A percentile compares a stretch with the other conserved stretches of the same genome.
Conservation (phyloP, 2,329 filamentous ascomycete species). For the Xylariaceae sp. region DNA sequence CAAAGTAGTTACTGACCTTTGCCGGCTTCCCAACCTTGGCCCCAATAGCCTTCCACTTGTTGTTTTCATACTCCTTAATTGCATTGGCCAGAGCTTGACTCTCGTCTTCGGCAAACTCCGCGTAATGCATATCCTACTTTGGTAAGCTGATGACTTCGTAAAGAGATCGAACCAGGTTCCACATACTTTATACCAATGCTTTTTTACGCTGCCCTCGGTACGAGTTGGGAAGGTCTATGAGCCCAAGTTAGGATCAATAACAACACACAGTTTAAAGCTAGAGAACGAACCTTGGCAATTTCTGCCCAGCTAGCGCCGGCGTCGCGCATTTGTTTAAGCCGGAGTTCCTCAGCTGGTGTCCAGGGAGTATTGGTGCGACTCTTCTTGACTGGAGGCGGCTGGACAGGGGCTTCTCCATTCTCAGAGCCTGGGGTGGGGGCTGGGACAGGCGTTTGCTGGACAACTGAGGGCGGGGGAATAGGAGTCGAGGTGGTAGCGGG, state of each 20-base stretch:
- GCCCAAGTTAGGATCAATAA: constrained; percentile 8
- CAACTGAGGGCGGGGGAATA: constrained; percentile 30
- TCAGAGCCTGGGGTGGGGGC: constrained; percentile 29
- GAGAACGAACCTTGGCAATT: constrained; percentile 77
- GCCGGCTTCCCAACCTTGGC: constrained; percentile 96
- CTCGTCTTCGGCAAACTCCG: constrained; percentile 95
- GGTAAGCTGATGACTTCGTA: constrained; percentile 2
- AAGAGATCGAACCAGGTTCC: not conserved
- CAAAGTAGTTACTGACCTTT: constrained; percentile 55
- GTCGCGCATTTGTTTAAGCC: constrained; percentile 91
- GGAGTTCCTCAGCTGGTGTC: constrained; percentile 89
- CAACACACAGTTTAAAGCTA: not conserved
- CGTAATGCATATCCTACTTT: constrained; percentile 92
- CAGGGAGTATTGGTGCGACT: constrained; percentile 97
- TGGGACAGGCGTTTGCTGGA: constrained; percentile 30
- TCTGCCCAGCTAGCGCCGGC: constrained; percentile 93
- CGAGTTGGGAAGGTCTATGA: constrained; percentile 78
- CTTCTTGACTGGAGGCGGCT: constrained; percentile 70
- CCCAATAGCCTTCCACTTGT: constrained; percentile 97
- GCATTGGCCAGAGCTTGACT: constrained; percentile 78
- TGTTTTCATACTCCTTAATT: constrained; percentile 97
- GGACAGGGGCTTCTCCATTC: constrained; percentile 29
- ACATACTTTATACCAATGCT: constrained; percentile 96
- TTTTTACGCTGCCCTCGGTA: constrained; percentile 97
- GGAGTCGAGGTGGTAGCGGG: constrained; percentile 36